Conservation (phyloP, 768 basidiomycete genomes). For the Pleurotus eryngii region DNA sequence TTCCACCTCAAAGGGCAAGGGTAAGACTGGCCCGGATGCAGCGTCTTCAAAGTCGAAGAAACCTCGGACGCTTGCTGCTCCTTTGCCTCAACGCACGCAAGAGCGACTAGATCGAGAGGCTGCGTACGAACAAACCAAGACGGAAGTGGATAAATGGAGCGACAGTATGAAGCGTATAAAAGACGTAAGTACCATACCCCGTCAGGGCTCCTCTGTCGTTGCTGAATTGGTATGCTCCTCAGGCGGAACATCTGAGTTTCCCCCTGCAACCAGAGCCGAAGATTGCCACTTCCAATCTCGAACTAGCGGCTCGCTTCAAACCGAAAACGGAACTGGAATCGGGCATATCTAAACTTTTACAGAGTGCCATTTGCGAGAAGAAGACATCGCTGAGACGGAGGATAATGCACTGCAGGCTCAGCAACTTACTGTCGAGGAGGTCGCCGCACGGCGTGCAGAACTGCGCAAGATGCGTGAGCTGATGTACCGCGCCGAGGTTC, state of each 20-base stretch:
- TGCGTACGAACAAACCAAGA: conserved; percentile 90
- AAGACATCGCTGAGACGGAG: conserved; percentile 75
- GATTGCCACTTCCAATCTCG: conserved; percentile 62
- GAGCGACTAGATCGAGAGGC: conserved; percentile 91
- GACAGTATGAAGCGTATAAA: conserved; percentile 89
- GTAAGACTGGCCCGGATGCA: background rate
- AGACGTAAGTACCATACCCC: conserved; percentile 48
- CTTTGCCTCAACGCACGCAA: conserved; percentile 81
- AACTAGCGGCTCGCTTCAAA: conserved; percentile 85
- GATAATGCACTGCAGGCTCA: conserved; percentile 72
- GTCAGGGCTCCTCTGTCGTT: no score
- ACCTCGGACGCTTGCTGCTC: conserved; percentile 65
- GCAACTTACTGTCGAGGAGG: conserved; percentile 81
- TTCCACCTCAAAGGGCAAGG: conserved; percentile 49
- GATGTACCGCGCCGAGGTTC: conserved; percentile 88
- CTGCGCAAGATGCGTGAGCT: conserved; percentile 88
- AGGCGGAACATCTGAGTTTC: conserved; percentile 81
- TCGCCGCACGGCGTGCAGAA: conserved; percentile 74
- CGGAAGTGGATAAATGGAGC: conserved; percentile 92
- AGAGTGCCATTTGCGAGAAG: conserved; percentile 81
- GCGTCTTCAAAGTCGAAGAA: conserved; percentile 1
- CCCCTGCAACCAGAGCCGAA: conserved; percentile 67
- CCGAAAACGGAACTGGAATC: conserved; percentile 84
- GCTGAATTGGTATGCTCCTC: no score
- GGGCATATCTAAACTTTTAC: conserved; percentile 77